These are phyloP conservation scores for Dendrobium huoshanense DNA, from an alignment of 106 monocot species.

Conservation along the genomic window DNA sequence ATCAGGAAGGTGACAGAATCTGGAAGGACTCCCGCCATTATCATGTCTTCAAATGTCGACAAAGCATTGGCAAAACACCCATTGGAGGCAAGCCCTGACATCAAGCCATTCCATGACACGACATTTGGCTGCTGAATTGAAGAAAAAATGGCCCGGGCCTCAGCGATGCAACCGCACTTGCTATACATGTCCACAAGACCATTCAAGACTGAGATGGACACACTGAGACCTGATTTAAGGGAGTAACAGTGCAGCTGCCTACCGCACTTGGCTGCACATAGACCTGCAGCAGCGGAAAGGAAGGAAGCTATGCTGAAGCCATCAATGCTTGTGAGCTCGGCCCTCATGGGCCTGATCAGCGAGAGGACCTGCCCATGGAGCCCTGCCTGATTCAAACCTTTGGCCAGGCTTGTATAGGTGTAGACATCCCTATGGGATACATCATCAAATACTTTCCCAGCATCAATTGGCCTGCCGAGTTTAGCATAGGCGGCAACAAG, in stretches of 20 bases:
- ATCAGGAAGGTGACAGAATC: slow-evolving; percentile 63
- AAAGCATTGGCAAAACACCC: slow-evolving; percentile 45
- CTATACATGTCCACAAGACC: slow-evolving; percentile 80
- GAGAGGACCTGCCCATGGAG: slow-evolving; percentile 34
- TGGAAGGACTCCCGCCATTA: slow-evolving; percentile 30
- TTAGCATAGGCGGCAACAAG: slow-evolving; percentile 70
- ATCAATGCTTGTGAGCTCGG: slow-evolving; percentile 48
- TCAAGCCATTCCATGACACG: slow-evolving; percentile 82
- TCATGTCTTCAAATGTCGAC: slow-evolving; percentile 78
- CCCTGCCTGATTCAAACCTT: slow-evolving; percentile 53
- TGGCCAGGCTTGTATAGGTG: slow-evolving; percentile 70
- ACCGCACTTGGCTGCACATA: slow-evolving; percentile 37
- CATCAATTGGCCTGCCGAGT: slow-evolving; percentile 29
- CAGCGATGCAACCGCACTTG: slow-evolving; percentile 56
- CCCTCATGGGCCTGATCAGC: slow-evolving; percentile 33
- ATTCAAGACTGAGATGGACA: slow-evolving; percentile 55
- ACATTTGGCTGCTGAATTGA: slow-evolving; percentile 52
- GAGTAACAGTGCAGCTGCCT: slow-evolving; percentile 68
- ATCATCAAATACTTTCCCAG: slow-evolving; percentile 33
- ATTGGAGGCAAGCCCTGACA: slow-evolving; percentile 58
- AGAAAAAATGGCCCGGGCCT: slow-evolving; percentile 41
- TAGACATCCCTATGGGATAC: slow-evolving; percentile 41
- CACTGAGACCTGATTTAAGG: slow-evolving; percentile 41
- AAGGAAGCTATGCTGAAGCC: slow-evolving; percentile 54
- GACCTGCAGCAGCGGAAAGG: slow-evolving; percentile 58